Percentiles rank a stretch among this genome's conserved stretches.
These are phyloP conservation scores for Croton setiger DNA, from an alignment of 441 rosid genomes.

Conservation along the genomic window DNA sequence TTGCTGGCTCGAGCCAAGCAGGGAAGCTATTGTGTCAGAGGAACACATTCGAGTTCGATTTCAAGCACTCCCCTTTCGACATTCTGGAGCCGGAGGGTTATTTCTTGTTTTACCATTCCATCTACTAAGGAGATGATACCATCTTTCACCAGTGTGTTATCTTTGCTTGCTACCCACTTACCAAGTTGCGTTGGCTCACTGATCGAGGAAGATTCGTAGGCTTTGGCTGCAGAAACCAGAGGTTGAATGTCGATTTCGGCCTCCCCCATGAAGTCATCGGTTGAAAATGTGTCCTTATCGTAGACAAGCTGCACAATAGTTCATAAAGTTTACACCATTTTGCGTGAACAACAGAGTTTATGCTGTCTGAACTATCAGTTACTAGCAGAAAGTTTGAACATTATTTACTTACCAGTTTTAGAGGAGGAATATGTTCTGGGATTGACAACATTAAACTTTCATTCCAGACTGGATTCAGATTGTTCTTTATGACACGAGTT, in stretches of 20 bases:
- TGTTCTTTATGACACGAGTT: slow-evolving; percentile 92
- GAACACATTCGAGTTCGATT: slow-evolving; percentile 90
- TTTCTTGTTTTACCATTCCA: slow-evolving; percentile 77
- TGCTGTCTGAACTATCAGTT: too few relatives aligned
- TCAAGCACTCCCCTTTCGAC: slow-evolving; percentile 88
- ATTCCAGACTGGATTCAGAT: slow-evolving; percentile 97
- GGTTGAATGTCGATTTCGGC: slow-evolving; percentile 96
- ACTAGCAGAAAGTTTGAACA: too few relatives aligned
- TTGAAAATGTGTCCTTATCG: slow-evolving; percentile 82
- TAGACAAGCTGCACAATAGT: slow-evolving; percentile 65
- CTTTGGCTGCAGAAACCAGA: slow-evolving; percentile 74
- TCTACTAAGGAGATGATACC: slow-evolving; percentile 63
- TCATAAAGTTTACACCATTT: background rate
- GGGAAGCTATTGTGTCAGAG: slow-evolving; percentile 67
- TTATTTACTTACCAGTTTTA: slow-evolving; percentile 62
- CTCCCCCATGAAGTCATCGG: slow-evolving; percentile 97
- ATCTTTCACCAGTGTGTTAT: slow-evolving; percentile 66
- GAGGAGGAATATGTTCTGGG: slow-evolving; percentile 85
- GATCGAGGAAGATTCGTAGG: slow-evolving; percentile 56
- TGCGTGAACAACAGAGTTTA: too few relatives aligned
- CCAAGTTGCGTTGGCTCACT: slow-evolving; percentile 65
- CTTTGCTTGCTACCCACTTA: slow-evolving; percentile 72
- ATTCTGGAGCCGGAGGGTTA: slow-evolving; percentile 74
- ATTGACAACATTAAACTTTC: slow-evolving; percentile 91
- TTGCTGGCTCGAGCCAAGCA: too few relatives aligned